Evolutionary conservation across 1,284 basidiomycete species (phyloP).

Genomic region (Stereum hirsutum): DNA sequence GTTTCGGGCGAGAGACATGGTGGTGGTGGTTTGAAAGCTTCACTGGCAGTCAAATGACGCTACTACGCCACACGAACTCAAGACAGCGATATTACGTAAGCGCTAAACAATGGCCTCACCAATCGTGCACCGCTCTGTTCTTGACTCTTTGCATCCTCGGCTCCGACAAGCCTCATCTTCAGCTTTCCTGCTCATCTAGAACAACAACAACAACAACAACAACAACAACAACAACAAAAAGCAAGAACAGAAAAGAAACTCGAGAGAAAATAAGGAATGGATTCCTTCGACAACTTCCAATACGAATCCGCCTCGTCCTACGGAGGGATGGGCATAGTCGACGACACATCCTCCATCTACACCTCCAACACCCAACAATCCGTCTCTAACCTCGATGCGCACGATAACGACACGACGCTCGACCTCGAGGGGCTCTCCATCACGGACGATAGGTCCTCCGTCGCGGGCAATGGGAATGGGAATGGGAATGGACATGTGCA

Average conservation of each 20-base stretch:
- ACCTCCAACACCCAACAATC: conserved; percentile 68
- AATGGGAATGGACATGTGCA: conserved; percentile 20
- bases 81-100: no score
- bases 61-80: no score
- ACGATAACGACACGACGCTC: conserved; percentile 31
- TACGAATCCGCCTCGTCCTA: conserved; percentile 73
- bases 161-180: no score
- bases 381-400: no score
- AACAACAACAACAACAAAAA: no score
- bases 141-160: conserved; percentile 5
- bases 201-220: not conserved
- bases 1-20: conserved; percentile 30
- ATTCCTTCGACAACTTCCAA: conserved; percentile 84
- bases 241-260: no score
- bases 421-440: conserved; percentile 64
- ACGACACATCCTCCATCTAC: conserved; percentile 82
- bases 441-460: conserved; percentile 38
- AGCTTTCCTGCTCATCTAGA: no score
- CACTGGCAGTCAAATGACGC: no score
- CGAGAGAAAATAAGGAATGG: no score
- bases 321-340: conserved; percentile 65
- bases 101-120: no score
- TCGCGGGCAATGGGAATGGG: conserved; percentile 19
- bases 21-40: no score
- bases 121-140: not conserved